Evolutionary conservation across 176 grass and related monocot species (phyloP), one percentile per base, ranked within the genome.

Genomic region (Cenchrus purpureus): DNA sequence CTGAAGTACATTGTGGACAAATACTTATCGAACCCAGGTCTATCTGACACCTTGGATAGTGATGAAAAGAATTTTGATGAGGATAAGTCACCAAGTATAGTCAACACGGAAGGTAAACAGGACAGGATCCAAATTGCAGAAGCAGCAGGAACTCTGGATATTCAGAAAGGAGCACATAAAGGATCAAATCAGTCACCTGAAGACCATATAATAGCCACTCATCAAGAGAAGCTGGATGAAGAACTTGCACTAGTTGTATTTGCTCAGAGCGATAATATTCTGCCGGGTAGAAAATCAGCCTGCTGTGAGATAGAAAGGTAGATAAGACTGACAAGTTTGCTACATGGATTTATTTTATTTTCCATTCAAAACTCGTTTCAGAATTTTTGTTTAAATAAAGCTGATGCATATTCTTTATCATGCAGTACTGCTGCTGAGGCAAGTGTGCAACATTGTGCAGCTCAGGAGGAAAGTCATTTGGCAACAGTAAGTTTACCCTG

Each of bases 401-500:
- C 37, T 70, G 15, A n/a, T 4, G 4, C 17, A 45, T 71, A 31
- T 42, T 66, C 7, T 83, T 64, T 58, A 12, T 59, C 79, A 51
- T 73, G 73, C 86, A 92, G 94, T 53, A 25, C 50, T 56, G 77
- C 40, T 86, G 83, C 51, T 9, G 82, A 91, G 53, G 79, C 72
- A 71, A 89, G n/a, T 61, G 66, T 44, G 16, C 79, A 86, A 73
- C 25, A 40, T 15, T 12, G 83, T n/a, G 17, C 56, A 59, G 10
- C 68, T 9, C 50, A 74, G 58, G 88, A 94, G 79, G 84, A 69
- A 68, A 86, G 70, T 4, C 90, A 89, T 59, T 43, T 92, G 71
- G 17, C 70, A 91, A 62, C 65, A 14, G 97, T 99, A 94, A 87
- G 86, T 91, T 91, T 89, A 14, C n/a, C 22, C 7, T 57, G 15